These are phyloP conservation scores for Penicillium verhagenii DNA, from an alignment of 495 filamentous ascomycete genomes.

Conservation along the genomic window DNA sequence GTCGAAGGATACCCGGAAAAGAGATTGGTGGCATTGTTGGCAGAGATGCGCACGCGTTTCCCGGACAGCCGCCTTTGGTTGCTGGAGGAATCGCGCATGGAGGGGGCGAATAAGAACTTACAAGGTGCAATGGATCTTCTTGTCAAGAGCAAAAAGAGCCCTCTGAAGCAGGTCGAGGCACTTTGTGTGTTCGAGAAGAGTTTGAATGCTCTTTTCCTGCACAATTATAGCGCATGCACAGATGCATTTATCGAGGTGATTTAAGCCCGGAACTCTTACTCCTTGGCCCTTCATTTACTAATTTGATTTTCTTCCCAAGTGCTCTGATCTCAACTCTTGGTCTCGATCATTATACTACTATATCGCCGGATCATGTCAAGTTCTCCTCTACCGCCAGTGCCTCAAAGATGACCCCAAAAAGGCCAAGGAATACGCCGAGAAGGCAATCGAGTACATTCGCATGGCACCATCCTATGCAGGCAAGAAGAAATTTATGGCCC, in stretches of 20 bases:
- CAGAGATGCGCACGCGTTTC: conserved; percentile 72
- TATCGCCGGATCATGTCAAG: conserved; percentile 72
- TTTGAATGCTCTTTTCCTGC: conserved; percentile 74
- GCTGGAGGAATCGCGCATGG: conserved; percentile 83
- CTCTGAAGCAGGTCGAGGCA: conserved; percentile 81
- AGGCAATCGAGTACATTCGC: conserved; percentile 67
- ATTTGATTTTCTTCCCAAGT: conserved; percentile 33
- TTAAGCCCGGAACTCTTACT: background rate
- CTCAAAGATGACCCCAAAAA: conserved; percentile 44
- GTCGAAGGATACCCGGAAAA: conserved; percentile 71
- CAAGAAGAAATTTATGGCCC: conserved; percentile 85
- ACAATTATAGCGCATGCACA: conserved; percentile 68
- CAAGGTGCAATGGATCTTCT: conserved; percentile 67
- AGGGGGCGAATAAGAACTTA: conserved; percentile 64
- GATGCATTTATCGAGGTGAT: conserved; percentile 66
- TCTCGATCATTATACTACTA: conserved; percentile 88
- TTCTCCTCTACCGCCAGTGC: conserved; percentile 73
- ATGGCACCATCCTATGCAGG: conserved; percentile 74
- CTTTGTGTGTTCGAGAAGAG: conserved; percentile 82
- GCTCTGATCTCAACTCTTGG: conserved; percentile 87
- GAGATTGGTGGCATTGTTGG: conserved; percentile 65
- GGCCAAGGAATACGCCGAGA: conserved; percentile 54
- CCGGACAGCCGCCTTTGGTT: conserved; percentile 84
- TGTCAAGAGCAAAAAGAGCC: conserved; percentile 54
- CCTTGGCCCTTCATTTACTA: background rate